Conservation (phyloP, 2,329 filamentous ascomycete species). For the Cordyceps cateniannulata region DNA sequence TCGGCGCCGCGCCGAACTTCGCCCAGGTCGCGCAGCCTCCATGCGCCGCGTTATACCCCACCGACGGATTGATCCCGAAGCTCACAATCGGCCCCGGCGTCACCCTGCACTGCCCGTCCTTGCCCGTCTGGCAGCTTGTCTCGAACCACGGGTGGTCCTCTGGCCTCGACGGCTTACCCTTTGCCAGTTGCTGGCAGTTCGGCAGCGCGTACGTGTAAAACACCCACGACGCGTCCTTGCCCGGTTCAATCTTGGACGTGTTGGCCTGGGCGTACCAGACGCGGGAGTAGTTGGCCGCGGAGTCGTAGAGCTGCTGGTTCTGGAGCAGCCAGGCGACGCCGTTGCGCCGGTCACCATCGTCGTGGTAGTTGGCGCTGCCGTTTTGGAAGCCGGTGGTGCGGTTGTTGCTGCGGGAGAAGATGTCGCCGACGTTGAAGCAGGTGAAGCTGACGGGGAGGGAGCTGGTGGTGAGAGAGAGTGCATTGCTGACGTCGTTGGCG, state of each 20-base stretch:
- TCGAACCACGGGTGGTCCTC: conserved; percentile 7
- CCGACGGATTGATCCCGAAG: not conserved
- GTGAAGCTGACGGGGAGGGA: conserved; percentile 13
- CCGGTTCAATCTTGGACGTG: not conserved
- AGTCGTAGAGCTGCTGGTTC: too few relatives aligned
- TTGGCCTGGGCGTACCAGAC: conserved; percentile 14
- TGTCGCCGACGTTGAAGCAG: conserved; percentile 19
- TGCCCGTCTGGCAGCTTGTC: conserved; percentile 13
- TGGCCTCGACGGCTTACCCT: not conserved
- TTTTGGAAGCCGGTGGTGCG: conserved; percentile 14
- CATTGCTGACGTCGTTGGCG: conserved; percentile 14
- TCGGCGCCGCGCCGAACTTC: not conserved
- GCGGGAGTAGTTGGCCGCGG: conserved; percentile 15
- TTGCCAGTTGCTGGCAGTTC: conserved; percentile 10
- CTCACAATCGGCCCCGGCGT: conserved; percentile 1
- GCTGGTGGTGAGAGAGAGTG: conserved; percentile 14
- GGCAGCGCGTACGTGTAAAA: conserved; percentile 15
- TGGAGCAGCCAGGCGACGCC: conserved; percentile 15
- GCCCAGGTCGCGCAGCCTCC: not conserved
- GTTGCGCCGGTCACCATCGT: conserved; percentile 2
- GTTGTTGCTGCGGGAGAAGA: conserved; percentile 16
- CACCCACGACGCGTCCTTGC: conserved; percentile 14
- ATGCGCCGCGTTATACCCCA: not conserved
- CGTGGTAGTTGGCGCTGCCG: not conserved
- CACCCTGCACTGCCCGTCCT: conserved; percentile 12